These are phyloP conservation scores for Creolimax fragrantissima DNA, from an alignment of 78 protist species.

Conservation along the genomic window DNA sequence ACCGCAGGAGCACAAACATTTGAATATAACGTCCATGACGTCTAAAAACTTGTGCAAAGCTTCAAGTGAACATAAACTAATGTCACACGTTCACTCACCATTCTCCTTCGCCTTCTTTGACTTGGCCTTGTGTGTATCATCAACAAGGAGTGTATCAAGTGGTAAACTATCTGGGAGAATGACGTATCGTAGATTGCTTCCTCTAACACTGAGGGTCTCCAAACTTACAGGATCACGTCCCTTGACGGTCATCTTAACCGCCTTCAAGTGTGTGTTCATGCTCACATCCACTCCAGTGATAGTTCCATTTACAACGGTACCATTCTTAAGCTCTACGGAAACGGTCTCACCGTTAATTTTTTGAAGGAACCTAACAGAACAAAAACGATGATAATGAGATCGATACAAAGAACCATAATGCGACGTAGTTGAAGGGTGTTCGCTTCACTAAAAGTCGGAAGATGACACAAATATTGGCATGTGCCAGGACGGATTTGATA, in stretches of 20 bases:
- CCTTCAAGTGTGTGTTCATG: conserved; percentile 92
- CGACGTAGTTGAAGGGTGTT: too few species aligned
- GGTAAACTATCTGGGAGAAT: conserved; percentile 89
- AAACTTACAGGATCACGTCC: conserved; percentile 78
- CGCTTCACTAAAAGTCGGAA: too few species aligned
- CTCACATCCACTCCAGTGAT: conserved; percentile 68
- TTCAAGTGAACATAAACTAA: background rate
- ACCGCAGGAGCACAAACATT: too few species aligned
- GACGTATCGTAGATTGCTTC: conserved; percentile 88
- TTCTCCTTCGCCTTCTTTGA: conserved; percentile 34
- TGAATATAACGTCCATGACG: too few species aligned
- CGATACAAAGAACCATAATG: too few species aligned
- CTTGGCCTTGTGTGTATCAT: conserved; percentile 80
- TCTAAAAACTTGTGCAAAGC: too few species aligned
- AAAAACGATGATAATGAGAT: too few species aligned
- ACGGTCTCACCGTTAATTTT: conserved; percentile 89
- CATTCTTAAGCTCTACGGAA: conserved; percentile 94
- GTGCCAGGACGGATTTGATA: too few species aligned
- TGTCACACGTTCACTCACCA: background rate
- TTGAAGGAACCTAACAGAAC: conserved; percentile 79
- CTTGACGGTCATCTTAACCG: conserved; percentile 81
- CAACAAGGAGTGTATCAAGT: conserved; percentile 88
- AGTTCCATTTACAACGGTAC: conserved; percentile 90
- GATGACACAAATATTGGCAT: too few species aligned
- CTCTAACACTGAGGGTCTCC: conserved; percentile 88